Conservation (phyloP, 2,329 filamentous ascomycete species). For the Gnomoniopsis sp. region DNA sequence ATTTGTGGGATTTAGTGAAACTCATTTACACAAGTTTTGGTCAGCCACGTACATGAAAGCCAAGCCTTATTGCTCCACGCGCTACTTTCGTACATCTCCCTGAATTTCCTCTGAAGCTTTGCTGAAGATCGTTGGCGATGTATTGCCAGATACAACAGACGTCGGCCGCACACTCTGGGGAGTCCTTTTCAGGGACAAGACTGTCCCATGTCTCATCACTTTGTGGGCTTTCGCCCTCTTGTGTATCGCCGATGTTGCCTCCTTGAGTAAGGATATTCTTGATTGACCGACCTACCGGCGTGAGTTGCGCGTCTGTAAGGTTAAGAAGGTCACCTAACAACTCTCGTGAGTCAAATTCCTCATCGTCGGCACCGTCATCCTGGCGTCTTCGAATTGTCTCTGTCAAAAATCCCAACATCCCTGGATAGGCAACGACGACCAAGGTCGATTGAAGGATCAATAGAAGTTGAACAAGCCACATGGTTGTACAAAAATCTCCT, state of each 20-base stretch:
- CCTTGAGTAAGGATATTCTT: slow-evolving; percentile 3
- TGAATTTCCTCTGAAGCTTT: slow-evolving; percentile 32
- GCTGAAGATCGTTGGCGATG: slow-evolving; percentile 36
- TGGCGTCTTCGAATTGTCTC: neutral
- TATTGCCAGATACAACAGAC: slow-evolving; percentile 44
- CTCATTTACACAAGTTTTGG: neutral
- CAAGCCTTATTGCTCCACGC: slow-evolving; percentile 41
- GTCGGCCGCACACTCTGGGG: slow-evolving; percentile 30
- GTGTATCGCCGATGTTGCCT: neutral
- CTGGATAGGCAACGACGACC: slow-evolving; percentile 16
- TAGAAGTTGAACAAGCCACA: neutral
- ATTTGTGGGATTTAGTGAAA: neutral
- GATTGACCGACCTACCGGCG: slow-evolving; percentile 4
- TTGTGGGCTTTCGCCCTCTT: neutral
- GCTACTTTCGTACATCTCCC: slow-evolving; percentile 41
- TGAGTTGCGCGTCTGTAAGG: slow-evolving; percentile 2
- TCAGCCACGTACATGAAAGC: slow-evolving; percentile 37
- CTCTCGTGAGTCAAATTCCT: slow-evolving; percentile 1
- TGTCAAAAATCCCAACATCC: slow-evolving; percentile 1
- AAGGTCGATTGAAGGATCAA: neutral
- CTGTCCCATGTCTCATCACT: neutral
- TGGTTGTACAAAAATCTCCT: neutral
- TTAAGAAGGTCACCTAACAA: slow-evolving; percentile 4
- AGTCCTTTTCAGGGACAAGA: neutral
- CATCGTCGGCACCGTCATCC: neutral